Conservation (phyloP, 805 yeast genomes). For the Candida khao-thaluensis region DNA sequence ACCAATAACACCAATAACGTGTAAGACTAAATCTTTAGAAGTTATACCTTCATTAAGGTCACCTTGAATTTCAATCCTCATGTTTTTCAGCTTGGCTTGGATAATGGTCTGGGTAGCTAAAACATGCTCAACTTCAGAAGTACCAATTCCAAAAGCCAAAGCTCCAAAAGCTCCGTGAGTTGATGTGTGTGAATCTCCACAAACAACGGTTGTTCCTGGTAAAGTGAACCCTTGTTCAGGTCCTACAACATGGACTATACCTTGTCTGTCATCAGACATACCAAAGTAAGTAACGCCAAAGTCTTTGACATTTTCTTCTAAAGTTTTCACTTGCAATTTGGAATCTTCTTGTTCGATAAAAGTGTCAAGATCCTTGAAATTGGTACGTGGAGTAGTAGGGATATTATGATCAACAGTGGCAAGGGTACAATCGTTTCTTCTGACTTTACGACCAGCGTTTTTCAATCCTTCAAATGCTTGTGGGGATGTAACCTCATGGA, state of each 20-base stretch:
- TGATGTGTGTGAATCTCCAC: constrained; percentile 98
- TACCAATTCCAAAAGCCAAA: constrained; percentile 97
- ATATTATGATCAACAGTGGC: constrained; percentile 97
- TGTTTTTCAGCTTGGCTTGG: constrained; percentile 93
- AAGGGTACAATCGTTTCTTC: constrained; percentile 89
- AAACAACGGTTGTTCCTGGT: constrained; percentile 98
- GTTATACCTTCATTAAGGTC: constrained; percentile 86
- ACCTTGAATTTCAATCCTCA: constrained; percentile 86
- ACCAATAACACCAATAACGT: constrained; percentile 94
- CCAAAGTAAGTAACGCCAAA: constrained; percentile 92
- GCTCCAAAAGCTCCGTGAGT: constrained; percentile 99
- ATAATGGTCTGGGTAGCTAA: constrained; percentile 95
- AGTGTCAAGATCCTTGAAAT: constrained; percentile 67
- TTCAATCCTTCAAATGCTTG: constrained; percentile 97
- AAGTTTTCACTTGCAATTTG: constrained; percentile 84
- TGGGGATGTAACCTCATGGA: constrained; percentile 98
- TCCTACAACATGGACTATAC: constrained; percentile 97
- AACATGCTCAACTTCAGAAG: constrained; percentile 98
- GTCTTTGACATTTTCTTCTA: constrained; percentile 88
- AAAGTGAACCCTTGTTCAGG: constrained; percentile 99
- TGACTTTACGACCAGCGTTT: constrained; percentile 82
- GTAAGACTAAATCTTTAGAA: constrained; percentile 91
- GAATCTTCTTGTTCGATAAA: constrained; percentile 92
- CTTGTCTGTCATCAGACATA: constrained; percentile 92
- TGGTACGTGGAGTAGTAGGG: constrained; percentile 86